These are phyloP conservation scores for Aspergillus nanangensis DNA, from an alignment of 495 filamentous ascomycete species.

Conservation along the genomic window DNA sequence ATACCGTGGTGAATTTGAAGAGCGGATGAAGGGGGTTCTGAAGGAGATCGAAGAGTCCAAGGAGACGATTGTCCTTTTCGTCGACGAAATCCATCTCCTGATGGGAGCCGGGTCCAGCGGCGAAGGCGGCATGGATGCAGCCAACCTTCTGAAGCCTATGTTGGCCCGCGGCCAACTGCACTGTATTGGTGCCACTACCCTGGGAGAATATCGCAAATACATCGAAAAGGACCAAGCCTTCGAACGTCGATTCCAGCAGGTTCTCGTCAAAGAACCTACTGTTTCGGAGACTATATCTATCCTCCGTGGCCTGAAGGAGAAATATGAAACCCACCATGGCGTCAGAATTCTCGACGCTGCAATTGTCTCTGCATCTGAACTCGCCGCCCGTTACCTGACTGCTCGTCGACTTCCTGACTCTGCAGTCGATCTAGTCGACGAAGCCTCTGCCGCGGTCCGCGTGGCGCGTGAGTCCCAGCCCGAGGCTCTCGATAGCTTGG, in stretches of 20 bases:
- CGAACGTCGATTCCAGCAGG: constrained; percentile 97
- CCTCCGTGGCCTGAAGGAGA: constrained; percentile 92
- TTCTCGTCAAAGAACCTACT: constrained; percentile 87
- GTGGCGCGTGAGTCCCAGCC: constrained; percentile 95
- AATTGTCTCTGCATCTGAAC: constrained; percentile 82
- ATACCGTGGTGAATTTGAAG: constrained; percentile 96
- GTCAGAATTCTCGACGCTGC: constrained; percentile 92
- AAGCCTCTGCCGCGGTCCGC: constrained; percentile 89
- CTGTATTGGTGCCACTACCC: constrained; percentile 94
- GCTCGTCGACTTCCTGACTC: constrained; percentile 89
- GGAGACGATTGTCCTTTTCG: constrained; percentile 94
- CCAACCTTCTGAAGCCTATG: constrained; percentile 96
- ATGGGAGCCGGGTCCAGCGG: constrained; percentile 94
- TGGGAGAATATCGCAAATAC: constrained; percentile 95
- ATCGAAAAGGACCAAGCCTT: constrained; percentile 98
- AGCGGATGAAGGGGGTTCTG: constrained; percentile 96
- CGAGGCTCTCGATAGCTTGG: constrained; percentile 87
- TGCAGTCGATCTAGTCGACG: constrained; percentile 92
- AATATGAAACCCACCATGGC: constrained; percentile 96
- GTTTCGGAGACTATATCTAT: constrained; percentile 93
- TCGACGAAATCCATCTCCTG: constrained; percentile 96
- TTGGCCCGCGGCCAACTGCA: constrained; percentile 92
- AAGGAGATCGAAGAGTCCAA: constrained; percentile 97
- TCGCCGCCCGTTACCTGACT: constrained; percentile 89
- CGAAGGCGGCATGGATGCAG: constrained; percentile 97